Percentiles rank a stretch among this genome's conserved stretches.
These are phyloP conservation scores for Sporobolomyces roseus DNA, from an alignment of 768 basidiomycete genomes.

Conservation along the genomic window DNA sequence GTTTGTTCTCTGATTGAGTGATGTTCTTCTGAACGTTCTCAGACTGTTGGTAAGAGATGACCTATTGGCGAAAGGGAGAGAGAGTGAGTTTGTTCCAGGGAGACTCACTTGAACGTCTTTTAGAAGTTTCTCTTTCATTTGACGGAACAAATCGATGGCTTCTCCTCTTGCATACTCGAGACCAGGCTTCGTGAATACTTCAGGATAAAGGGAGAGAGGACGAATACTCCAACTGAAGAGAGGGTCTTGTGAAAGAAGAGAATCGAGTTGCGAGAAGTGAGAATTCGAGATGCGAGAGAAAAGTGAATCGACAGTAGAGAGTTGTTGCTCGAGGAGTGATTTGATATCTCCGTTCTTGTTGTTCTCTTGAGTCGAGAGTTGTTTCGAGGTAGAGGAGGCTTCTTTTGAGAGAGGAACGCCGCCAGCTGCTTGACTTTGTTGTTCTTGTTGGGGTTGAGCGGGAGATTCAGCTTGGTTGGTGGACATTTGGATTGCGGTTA, in stretches of 20 bases:
- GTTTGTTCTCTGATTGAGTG: slow-evolving; percentile 6
- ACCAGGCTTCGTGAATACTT: slow-evolving; percentile 1
- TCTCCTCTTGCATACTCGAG: neutral
- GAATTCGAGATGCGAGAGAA: neutral
- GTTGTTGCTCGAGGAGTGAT: neutral
- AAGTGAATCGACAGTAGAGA: neutral
- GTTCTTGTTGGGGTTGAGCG: neutral
- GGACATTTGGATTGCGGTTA: no score
- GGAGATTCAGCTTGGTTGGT: neutral
- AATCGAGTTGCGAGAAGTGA: neutral
- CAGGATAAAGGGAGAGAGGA: slow-evolving; percentile 1
- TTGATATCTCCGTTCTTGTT: neutral
- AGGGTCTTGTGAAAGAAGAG: neutral
- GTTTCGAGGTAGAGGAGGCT: neutral
- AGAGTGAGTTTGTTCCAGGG: neutral
- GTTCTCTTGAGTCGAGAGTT: neutral
- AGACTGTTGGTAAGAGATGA: neutral
- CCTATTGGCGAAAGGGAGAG: neutral
- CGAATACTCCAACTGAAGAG: neutral
- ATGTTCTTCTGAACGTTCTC: neutral
- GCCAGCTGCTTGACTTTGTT: no score
- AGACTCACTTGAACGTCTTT: neutral
- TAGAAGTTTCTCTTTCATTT: slow-evolving; percentile 3
- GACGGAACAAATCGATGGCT: neutral
- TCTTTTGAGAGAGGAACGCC: neutral